Evolutionary conservation across 331 rosid species (phyloP).

Genomic region (Rosa hybrid): DNA sequence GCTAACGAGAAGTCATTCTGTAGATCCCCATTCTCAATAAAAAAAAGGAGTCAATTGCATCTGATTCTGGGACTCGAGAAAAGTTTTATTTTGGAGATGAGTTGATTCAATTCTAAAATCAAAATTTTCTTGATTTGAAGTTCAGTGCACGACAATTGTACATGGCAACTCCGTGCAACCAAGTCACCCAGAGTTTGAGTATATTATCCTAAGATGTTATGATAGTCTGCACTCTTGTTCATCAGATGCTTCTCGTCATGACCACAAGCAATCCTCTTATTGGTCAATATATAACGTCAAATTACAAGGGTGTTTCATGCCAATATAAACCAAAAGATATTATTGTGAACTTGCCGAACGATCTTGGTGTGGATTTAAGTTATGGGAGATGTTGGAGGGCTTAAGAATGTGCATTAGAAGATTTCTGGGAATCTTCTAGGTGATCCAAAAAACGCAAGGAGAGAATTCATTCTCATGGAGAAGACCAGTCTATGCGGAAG

Average conservation of each 20-base stretch:
- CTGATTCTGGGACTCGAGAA: constrained; percentile 9
- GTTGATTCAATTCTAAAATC: constrained; percentile 2
- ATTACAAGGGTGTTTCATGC: not conserved
- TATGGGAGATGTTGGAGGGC: constrained; percentile 28
- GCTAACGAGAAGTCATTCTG: constrained; percentile 13
- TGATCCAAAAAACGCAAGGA: constrained; percentile 15
- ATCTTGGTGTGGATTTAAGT: constrained; percentile 8
- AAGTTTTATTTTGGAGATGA: constrained; percentile 15
- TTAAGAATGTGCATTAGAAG: constrained; percentile 19
- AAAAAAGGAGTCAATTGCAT: constrained; percentile 19
- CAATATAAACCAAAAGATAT: not conserved
- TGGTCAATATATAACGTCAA: not conserved
- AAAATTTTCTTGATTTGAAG: not conserved
- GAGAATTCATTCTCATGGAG: not conserved
- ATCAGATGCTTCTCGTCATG: not conserved
- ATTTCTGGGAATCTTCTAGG: not conserved
- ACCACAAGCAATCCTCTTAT: not conserved
- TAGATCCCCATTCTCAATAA: constrained; percentile 25
- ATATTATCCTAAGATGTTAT: not conserved
- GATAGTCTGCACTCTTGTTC: not conserved
- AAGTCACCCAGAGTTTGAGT: not conserved
- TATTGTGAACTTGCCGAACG: not conserved
- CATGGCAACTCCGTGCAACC: not conserved
- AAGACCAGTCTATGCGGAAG: constrained; percentile 16
- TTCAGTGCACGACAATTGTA: not conserved